Percentiles rank a stretch among this genome's conserved stretches.
Evolutionary conservation across 768 basidiomycete species (phyloP).

Genomic region (Pleurotus pulmonarius): DNA sequence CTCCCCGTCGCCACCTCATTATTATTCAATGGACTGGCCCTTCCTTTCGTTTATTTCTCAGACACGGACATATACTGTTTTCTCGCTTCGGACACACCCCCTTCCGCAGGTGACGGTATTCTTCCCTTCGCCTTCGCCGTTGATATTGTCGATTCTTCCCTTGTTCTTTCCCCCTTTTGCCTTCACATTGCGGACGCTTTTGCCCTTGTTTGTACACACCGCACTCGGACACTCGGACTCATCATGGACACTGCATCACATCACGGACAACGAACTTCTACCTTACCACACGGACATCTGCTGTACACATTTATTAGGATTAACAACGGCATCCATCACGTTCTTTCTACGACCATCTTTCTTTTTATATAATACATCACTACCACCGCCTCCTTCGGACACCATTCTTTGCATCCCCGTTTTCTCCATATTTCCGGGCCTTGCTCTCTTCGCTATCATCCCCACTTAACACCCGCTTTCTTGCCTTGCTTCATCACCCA

Average conservation of each 20-base stretch:
- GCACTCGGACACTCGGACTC: neutral
- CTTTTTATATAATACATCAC: neutral
- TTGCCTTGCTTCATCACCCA: neutral
- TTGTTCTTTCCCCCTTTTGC: neutral
- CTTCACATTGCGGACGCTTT: neutral
- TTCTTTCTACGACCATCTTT: neutral
- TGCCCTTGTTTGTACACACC: neutral
- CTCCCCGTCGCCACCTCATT: neutral
- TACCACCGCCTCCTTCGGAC: neutral
- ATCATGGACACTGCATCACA: neutral
- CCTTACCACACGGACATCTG: neutral
- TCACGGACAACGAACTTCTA: neutral
- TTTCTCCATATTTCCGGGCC: neutral
- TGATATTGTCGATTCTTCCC: neutral
- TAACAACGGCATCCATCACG: neutral
- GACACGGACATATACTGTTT: neutral
- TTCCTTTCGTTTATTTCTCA: conserved; percentile 5
- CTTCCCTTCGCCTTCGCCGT: neutral
- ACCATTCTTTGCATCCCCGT: neutral
- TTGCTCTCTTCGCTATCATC: neutral
- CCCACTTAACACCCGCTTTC: neutral
- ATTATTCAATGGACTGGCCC: conserved; percentile 4
- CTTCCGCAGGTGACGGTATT: neutral
- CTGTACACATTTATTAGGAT: neutral
- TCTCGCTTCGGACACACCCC: neutral